A percentile compares a stretch with the other conserved stretches of the same genome.
Conservation (phyloP, 2,329 filamentous ascomycete species). For the Neofusicoccum umdonicola region DNA sequence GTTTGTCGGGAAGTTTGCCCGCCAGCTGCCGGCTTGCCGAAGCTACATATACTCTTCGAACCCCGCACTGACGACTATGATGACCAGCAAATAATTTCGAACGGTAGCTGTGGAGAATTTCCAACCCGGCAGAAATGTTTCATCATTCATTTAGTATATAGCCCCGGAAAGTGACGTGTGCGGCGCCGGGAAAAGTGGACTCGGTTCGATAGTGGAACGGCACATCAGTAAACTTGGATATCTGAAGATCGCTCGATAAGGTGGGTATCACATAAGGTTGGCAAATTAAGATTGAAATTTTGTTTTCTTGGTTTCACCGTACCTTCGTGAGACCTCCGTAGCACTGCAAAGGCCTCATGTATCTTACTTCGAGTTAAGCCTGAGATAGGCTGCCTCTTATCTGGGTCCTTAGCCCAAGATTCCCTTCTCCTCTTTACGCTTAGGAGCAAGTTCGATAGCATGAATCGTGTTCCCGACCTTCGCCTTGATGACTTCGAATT, state of each 20-base stretch:
- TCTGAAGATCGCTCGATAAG: too few species aligned
- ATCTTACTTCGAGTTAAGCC: neutral
- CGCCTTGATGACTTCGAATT: constrained; percentile 46
- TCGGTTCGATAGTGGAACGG: neutral
- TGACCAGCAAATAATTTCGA: too few species aligned
- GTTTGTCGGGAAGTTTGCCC: too few species aligned
- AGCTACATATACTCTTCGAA: too few species aligned
- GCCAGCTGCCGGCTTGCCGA: too few species aligned
- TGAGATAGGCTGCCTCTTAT: neutral
- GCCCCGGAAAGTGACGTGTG: neutral
- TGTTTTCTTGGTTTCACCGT: too few species aligned
- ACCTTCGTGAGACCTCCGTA: too few species aligned
- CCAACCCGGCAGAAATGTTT: neutral
- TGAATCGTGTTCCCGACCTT: constrained; percentile 45
- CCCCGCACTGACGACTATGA: too few species aligned
- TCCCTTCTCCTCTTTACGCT: constrained; percentile 22
- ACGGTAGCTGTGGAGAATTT: too few species aligned
- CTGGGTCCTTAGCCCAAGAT: constrained; percentile 19
- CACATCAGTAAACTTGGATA: neutral
- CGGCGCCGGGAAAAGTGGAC: constrained; percentile 3
- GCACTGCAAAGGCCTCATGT: too few species aligned
- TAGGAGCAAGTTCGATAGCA: constrained; percentile 29
- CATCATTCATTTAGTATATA: neutral
- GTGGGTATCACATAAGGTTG: too few species aligned
- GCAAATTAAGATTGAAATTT: too few species aligned